Conservation (phyloP, 164 flowering plant genomes). For the Aristolochia fimbriata region DNA sequence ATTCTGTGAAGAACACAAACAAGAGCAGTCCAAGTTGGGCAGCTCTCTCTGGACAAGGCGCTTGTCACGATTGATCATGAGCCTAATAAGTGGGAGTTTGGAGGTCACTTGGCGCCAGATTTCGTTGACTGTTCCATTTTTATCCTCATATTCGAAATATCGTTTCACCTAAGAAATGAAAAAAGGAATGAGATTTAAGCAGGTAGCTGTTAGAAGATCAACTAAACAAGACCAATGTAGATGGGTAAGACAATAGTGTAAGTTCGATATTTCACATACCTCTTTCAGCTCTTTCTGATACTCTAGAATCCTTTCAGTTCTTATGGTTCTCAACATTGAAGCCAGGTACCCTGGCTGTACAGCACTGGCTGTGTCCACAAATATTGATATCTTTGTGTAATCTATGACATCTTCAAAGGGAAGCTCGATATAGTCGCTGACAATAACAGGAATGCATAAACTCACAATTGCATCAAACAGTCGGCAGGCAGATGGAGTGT, state of each 20-base stretch:
- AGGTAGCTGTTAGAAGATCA: not conserved
- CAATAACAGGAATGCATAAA: conserved; percentile 85
- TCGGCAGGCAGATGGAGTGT: conserved; percentile 97
- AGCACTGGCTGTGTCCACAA: conserved; percentile 63
- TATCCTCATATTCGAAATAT: conserved; percentile 66
- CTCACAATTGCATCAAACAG: conserved; percentile 98
- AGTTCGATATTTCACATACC: conserved; percentile 25
- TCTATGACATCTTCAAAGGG: conserved; percentile 95
- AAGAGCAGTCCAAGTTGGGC: conserved; percentile 60
- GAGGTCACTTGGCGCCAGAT: conserved; percentile 85
- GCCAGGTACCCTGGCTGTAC: conserved; percentile 57
- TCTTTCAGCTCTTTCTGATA: conserved; percentile 60
- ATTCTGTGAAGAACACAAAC: conserved; percentile 65
- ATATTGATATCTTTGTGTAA: conserved; percentile 74
- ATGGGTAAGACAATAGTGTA: not conserved
- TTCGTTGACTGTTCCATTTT: conserved; percentile 79
- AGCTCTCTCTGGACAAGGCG: conserved; percentile 53
- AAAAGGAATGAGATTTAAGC: not conserved
- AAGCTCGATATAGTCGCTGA: conserved; percentile 82
- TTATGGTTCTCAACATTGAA: conserved; percentile 41
- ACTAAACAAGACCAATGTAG: not conserved
- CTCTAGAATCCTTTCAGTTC: conserved; percentile 43
- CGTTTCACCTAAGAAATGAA: conserved; percentile 47
- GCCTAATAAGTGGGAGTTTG: conserved; percentile 67
- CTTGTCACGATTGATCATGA: conserved; percentile 86